Conservation (phyloP, 768 basidiomycete species). For the Hypsizygus marmoreus region DNA sequence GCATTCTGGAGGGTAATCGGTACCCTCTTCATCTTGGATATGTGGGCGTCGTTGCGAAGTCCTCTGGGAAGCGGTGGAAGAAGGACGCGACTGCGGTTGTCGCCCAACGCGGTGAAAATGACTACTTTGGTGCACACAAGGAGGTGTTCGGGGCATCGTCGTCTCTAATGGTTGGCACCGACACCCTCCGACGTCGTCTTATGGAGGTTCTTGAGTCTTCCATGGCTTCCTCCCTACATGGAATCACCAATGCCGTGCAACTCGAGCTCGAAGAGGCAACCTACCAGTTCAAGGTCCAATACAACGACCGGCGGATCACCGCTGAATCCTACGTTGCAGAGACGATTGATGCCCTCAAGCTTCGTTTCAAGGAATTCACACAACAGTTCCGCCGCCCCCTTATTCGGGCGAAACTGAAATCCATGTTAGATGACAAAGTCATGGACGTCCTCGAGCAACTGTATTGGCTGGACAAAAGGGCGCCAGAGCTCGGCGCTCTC, state of each 20-base stretch:
- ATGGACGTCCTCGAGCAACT: conserved; percentile 97
- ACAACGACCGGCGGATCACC: conserved; percentile 92
- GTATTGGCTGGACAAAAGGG: conserved; percentile 93
- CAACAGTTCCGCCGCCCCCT: conserved; percentile 86
- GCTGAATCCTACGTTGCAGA: conserved; percentile 98
- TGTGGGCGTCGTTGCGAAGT: conserved; percentile 93
- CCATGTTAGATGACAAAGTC: conserved; percentile 92
- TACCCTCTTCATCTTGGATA: conserved; percentile 99
- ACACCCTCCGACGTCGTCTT: conserved; percentile 83
- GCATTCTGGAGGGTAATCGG: conserved; percentile 82
- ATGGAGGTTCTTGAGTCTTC: conserved; percentile 98
- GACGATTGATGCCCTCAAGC: conserved; percentile 91
- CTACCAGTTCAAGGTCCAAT: conserved; percentile 99
- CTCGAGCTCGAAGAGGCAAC: conserved; percentile 95
- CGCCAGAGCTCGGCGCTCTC: conserved; percentile 70
- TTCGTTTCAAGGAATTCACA: conserved; percentile 84
- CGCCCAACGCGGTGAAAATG: conserved; percentile 58
- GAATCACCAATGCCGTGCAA: conserved; percentile 96
- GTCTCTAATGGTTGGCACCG: conserved; percentile 87
- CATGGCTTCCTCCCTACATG: conserved; percentile 94
- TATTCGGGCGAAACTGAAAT: conserved; percentile 86
- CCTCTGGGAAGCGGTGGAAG: conserved; percentile 54
- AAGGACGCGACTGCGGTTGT: conserved; percentile 52
- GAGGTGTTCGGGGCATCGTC: conserved; percentile 63
- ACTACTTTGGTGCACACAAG: conserved; percentile 65